Evolutionary conservation across 2,329 filamentous ascomycete species (phyloP), one percentile per base, ranked within the genome.

Genomic region (Cladorrhinum sp.): DNA sequence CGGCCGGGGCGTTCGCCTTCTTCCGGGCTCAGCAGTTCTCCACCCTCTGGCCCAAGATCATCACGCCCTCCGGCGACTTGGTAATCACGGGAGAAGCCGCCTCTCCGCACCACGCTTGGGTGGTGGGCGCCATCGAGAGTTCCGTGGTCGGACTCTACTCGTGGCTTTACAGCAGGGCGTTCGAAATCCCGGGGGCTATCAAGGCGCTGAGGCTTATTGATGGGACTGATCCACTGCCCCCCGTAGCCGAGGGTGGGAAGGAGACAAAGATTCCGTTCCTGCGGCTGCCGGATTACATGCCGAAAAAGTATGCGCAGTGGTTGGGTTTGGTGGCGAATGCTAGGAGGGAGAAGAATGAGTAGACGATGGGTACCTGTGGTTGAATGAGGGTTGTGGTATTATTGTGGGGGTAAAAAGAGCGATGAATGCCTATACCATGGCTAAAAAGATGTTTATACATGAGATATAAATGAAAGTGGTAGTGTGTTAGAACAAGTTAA

Each of bases 11-110:
- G 0, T 75, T 73, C 58, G 73, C 72, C 1, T 62, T 67, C 49
- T 76, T 74, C 59, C 65, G 71, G 1, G 71, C 74, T 0, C 66
- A 68, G 2, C 72, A 76, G 59, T 76, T 73, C 66, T 61, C 55
- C 20, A 64, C 62, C 18, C 54, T 73, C 57, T 71, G 65, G 49
- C 67, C 68, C 9, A 41, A 66, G 13, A 58, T 75, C n/a, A 58
- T 62, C 32, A 63, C 63, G 29, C 70, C 70, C 13, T 51, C 66
- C 3, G 65, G 69, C 6, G 63, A 66, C 6, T 56, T 73, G 6
- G 49, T 68, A 60, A 63, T 75, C 25, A 62, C 66, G 8, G 73
- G 73, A 18, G 73, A 75, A 60, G 70, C 71, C 10, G 58, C 66
- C 8, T 70, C 65, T 45, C 55, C 63, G 1, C 68, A 75, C 55